These are phyloP conservation scores for Amphicarpaea edgeworthii DNA, from an alignment of 306 rosid genomes.

Conservation along the genomic window DNA sequence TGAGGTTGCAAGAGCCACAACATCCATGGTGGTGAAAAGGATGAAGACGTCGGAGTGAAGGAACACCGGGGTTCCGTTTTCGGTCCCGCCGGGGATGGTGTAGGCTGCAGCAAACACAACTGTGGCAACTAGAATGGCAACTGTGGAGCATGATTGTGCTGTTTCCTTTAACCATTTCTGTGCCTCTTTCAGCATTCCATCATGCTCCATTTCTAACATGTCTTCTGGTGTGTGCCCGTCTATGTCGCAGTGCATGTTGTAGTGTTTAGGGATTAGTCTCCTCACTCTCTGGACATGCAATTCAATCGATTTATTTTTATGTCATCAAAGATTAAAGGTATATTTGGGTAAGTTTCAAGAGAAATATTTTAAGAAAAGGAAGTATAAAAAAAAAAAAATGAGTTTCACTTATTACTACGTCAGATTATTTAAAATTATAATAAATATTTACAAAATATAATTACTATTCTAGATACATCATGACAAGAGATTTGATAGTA, in stretches of 20 bases:
- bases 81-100: conserved; percentile 44
- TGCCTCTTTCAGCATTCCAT: conserved; percentile 24
- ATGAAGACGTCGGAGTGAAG: conserved; percentile 31
- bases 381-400: too few species aligned
- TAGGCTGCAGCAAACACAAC: conserved; percentile 51
- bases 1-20: conserved; percentile 45
- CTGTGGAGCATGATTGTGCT: conserved; percentile 41
- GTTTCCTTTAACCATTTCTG: conserved; percentile 39
- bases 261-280: conserved; percentile 10
- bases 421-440: too few species aligned
- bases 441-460: too few species aligned
- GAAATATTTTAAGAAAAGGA: too few species aligned
- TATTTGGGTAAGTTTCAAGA: too few species aligned
- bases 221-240: neutral
- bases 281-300: conserved; percentile 33
- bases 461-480: too few species aligned
- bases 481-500: too few species aligned
- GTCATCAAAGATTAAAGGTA: too few species aligned
- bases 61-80: conserved; percentile 32
- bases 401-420: too few species aligned
- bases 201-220: conserved; percentile 10
- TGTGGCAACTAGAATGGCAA: conserved; percentile 41
- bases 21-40: conserved; percentile 48
- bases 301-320: too few species aligned
- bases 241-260: conserved; percentile 30